Evolutionary conservation across 495 filamentous ascomycete species (phyloP), one percentile per base, ranked within the genome.

Genomic region (Tuber brumale): DNA sequence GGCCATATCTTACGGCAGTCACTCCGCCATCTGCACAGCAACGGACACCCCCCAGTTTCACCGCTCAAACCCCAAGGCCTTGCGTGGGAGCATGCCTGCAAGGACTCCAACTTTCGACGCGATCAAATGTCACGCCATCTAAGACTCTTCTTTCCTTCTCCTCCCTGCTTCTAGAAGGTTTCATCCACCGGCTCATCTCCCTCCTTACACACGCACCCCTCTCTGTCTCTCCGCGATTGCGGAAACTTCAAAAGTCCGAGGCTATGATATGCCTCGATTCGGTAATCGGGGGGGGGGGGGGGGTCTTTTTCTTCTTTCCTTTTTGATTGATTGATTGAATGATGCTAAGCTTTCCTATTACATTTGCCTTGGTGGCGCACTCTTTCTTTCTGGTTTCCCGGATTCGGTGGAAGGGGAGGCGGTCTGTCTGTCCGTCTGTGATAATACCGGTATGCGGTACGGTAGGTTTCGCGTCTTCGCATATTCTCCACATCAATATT

Each of bases 381-480:
- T 5, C 0, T 61, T 61, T 31, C 51, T n/a, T 27, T 31, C 51
- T 27, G n/a, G n/a, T 10, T 27, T 12, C 23, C 51, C 23, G 51
- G 5, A n/a, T 27, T 27, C 51, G 51, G 23, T 12, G 7, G 23
- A 23, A 5, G 48, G 23, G 51, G 10, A 12, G 48, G 21, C 2
- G 23, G 51, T 51, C 51, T 14, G n/a, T 61, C n/a, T 14, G 23
- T 12, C 51, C 51, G 23, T 27, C n/a, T 3, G n/a, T 61, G 51
- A 3, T 27, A 61, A 61, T 27, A 61, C n/a, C n/a, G n/a, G n/a
- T n/a, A n/a, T n/a, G n/a, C n/a, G n/a, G n/a, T 14, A 12, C 9
- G 74, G 75, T 76, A 78, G 72, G 77, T 79, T 79, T 75, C 77
- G 70, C n/a, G 23, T 27, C 70, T 70, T 76, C 76, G 70, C 76